Conservation (phyloP, 108 stramenopile species). For the Schizochytrium sp. region DNA sequence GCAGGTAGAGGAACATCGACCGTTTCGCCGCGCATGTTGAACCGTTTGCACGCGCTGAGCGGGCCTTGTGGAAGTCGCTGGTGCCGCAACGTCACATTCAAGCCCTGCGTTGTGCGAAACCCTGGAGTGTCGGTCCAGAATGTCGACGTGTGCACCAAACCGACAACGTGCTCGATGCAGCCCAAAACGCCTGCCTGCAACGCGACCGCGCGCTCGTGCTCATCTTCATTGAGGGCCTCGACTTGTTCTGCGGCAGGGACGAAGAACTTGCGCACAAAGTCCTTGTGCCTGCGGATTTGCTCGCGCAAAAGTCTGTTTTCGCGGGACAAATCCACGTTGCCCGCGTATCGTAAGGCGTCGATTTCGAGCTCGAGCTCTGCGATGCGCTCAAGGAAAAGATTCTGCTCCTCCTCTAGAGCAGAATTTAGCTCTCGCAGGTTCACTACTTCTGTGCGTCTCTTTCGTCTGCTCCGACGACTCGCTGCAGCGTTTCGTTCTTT, state of each 20-base stretch:
- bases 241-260: too few species aligned
- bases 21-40: background rate
- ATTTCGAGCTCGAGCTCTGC: background rate
- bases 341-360: background rate
- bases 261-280: background rate
- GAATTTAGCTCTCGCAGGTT: background rate
- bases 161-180: too few species aligned
- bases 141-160: too few species aligned
- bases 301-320: background rate
- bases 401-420: background rate
- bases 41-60: background rate
- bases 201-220: too few species aligned
- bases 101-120: too few species aligned
- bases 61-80: too few species aligned
- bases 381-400: background rate
- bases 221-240: too few species aligned
- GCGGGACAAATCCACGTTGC: background rate
- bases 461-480: background rate
- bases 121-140: too few species aligned
- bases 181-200: too few species aligned
- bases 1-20: background rate
- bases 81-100: too few species aligned
- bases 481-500: background rate
- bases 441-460: background rate
- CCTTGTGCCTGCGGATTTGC: background rate